Evolutionary conservation across 2,329 filamentous ascomycete species (phyloP).

Genomic region (Exophiala mesophila): DNA sequence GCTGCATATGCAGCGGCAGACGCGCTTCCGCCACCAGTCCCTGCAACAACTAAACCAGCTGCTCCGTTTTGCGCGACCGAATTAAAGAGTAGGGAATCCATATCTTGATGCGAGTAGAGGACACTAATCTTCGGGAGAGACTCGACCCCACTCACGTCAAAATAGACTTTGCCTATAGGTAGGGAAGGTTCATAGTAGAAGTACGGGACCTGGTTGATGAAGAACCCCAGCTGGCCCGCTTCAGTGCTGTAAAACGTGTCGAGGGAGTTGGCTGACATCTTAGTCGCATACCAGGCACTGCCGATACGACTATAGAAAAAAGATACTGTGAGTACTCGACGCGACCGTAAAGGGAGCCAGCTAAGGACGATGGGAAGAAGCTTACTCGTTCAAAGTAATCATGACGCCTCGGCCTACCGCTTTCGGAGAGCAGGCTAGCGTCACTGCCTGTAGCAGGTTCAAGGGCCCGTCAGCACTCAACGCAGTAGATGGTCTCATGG

Average conservation of each 20-base stretch:
- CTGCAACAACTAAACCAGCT: not conserved
- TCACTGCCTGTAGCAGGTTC: constrained; percentile 58
- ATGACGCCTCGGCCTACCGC: constrained; percentile 52
- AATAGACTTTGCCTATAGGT: constrained; percentile 40
- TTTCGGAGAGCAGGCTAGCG: constrained; percentile 46
- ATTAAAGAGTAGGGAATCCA: constrained; percentile 2
- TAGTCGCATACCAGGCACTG: constrained; percentile 55
- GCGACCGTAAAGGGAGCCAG: no score
- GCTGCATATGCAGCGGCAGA: not conserved
- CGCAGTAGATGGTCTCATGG: constrained; percentile 60
- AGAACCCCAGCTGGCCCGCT: constrained; percentile 53
- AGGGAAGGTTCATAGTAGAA: constrained; percentile 55
- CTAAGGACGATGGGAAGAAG: no score
- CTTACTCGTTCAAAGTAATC: constrained; percentile 54
- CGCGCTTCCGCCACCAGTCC: not conserved
- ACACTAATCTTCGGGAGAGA: not conserved
- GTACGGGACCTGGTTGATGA: constrained; percentile 54
- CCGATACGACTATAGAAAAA: constrained; percentile 47
- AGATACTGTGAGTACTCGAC: no score
- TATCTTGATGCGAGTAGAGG: constrained; percentile 4
- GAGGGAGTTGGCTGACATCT: constrained; percentile 58
- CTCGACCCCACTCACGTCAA: not conserved
- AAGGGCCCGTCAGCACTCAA: constrained; percentile 59
- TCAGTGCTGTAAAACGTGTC: constrained; percentile 59
- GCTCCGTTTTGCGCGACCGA: constrained; percentile 1